These are phyloP conservation scores for Boletus subcaerulescens DNA, from an alignment of 768 basidiomycete genomes.

Conservation along the genomic window DNA sequence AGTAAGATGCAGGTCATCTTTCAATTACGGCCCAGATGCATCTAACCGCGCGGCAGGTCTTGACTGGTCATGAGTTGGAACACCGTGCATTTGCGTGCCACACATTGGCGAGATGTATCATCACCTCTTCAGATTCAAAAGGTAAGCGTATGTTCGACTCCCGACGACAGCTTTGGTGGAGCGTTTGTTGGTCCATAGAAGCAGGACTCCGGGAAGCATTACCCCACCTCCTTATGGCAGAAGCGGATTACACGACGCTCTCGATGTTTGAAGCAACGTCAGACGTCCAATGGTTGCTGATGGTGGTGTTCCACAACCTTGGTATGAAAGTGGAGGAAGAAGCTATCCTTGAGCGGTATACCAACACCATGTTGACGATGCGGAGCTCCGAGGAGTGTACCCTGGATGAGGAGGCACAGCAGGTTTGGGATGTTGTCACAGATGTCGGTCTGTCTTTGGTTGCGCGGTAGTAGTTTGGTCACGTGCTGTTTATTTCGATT, in stretches of 20 bases:
- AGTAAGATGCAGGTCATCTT: constrained; percentile 37
- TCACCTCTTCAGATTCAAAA: constrained; percentile 50
- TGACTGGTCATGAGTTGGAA: constrained; percentile 70
- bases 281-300: constrained; percentile 71
- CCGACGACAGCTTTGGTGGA: constrained; percentile 14
- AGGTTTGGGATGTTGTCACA: constrained; percentile 56
- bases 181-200: constrained; percentile 13
- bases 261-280: constrained; percentile 56
- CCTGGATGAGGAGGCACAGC: constrained; percentile 50
- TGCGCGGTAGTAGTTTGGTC: constrained; percentile 24
- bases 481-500: constrained; percentile 22
- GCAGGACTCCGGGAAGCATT: constrained; percentile 53
- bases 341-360: constrained; percentile 47
- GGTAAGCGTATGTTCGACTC: constrained; percentile 34
- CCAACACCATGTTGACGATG: constrained; percentile 40
- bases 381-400: constrained; percentile 41
- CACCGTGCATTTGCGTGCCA: constrained; percentile 74
- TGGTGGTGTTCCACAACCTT: constrained; percentile 71
- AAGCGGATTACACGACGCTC: constrained; percentile 59
- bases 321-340: constrained; percentile 55
- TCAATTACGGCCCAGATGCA: background rate
- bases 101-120: constrained; percentile 70
- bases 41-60: constrained; percentile 44
- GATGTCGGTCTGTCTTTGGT: constrained; percentile 58
- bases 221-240: constrained; percentile 58